Evolutionary conservation across 2,329 filamentous ascomycete species (phyloP).

Genomic region (Nectriaceae sp.): DNA sequence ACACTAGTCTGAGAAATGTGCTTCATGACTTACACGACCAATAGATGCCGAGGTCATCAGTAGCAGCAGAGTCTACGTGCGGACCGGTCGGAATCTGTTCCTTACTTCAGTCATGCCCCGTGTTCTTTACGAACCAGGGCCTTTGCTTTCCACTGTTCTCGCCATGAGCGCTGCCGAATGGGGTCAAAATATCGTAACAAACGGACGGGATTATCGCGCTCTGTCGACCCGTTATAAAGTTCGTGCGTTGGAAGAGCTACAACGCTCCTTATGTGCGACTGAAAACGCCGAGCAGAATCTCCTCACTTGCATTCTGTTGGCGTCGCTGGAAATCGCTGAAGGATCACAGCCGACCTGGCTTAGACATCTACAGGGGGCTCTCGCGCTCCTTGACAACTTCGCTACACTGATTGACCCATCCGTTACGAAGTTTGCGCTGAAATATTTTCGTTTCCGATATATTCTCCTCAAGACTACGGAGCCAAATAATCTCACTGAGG

Average conservation of each 20-base stretch:
- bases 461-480: conserved; percentile 25
- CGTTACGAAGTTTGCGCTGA: conserved; percentile 23
- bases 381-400: conserved; percentile 25
- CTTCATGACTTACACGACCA: neutral
- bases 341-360: conserved; percentile 24
- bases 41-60: conserved; percentile 24
- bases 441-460: conserved; percentile 27
- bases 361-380: conserved; percentile 22
- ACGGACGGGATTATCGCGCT: conserved; percentile 21
- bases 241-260: conserved; percentile 19
- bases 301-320: conserved; percentile 22
- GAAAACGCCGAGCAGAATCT: conserved; percentile 21
- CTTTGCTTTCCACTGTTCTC: conserved; percentile 20
- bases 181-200: conserved; percentile 15
- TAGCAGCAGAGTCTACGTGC: conserved; percentile 25
- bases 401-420: conserved; percentile 10
- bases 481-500: conserved; percentile 1
- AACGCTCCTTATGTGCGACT: conserved; percentile 11
- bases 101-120: conserved; percentile 24
- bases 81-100: conserved; percentile 21
- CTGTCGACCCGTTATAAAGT: conserved; percentile 26
- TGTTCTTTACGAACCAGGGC: conserved; percentile 16
- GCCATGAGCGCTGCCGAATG: conserved; percentile 28
- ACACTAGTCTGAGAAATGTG: no score
- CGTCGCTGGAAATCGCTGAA: conserved; percentile 25